Base-by-base conservation (phyloP, 2,329 filamentous ascomycete species). In the Apiospora koreana region DNA sequence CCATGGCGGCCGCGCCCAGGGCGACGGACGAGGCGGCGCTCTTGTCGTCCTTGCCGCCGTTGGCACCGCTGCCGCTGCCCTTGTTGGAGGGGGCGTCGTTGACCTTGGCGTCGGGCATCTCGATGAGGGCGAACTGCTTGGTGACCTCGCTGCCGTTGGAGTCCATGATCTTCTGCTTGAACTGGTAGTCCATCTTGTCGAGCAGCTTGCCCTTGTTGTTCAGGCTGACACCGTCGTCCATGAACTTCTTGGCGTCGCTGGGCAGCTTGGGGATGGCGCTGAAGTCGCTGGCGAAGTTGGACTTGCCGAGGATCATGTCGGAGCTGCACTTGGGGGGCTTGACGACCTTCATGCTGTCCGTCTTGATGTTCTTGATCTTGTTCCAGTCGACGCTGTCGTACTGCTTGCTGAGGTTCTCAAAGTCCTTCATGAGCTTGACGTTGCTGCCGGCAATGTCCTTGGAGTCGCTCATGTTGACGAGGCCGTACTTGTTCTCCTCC, bases 251-350 rank as follows among this genome's bases (percentile, higher is more conserved):
- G 35, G 84, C 54, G 89, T 90, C 73, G 90, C 69, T 91, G 10
- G 86, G 83, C 8, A 93, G 93, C 9, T 88, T 84, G 10, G 77
- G 81, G 67, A 92, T 94, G 70, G 97, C 84, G 64, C 89, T 90
- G 83, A 96, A 97, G 84, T 93, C 91, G 78, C 82, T 89, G 80
- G 87, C 87, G 85, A 97, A 96, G 72, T 85, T 82, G 71, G 83
- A 83, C 68, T 83, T 85, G 28, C 54, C 54, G 28, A 62, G 54
- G 81, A 97, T 94, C 68, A 97, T 84, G 69, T 83, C 86, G 43
- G 84, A 71, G 72, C 82, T 82, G 84, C 94, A 97, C 69, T 81
- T 84, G 48, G 92, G 91, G 2, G 92, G 73, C 69, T 25, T 58
- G 66, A 79, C 76, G 42, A 79, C 81, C 50, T 83, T 80, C 71